Evolutionary conservation across 108 stramenopile species (phyloP), one percentile per base, ranked within the genome.

Genomic region (Cyclotella cryptica): DNA sequence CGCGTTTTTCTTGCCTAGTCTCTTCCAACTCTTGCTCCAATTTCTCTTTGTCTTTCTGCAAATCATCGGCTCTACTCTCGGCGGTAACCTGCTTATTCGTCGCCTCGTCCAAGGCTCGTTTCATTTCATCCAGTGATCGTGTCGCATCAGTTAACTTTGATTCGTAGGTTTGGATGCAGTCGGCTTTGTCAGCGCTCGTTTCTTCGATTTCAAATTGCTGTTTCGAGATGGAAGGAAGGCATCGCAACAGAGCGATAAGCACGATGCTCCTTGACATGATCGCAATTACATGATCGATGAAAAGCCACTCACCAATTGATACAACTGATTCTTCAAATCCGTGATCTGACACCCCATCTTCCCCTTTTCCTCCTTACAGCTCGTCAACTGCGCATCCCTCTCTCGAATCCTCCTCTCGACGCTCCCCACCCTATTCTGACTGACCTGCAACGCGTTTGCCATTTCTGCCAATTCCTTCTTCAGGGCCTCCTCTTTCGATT

Each of bases 251-350:
- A 24, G 45, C 46, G 43, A 24, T 15, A 4, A 49, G 10, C 10
- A 26, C 0, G 44, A 54, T 13, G 14, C n/a, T 19, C 13, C 29
- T 18, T 19, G 43, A 21, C 14, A 6, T 15, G 18, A 41, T 27
- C 28, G 3, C 8, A 57, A 42, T n/a, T 9, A 21, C 14, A 15
- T 6, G 29, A 40, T 10, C n/a, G n/a, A n/a, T n/a, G n/a, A n/a
- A n/a, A n/a, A n/a, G n/a, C n/a, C 5, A 74, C 80, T 64, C 55
- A 81, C 80, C 80, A 89, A 61, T 59, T 88, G 86, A 54, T 88
- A 87, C 49, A 93, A 73, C 75, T 93, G 90, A 72, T 86, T 85
- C 76, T 91, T 90, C 43, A 93, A 63, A 71, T 91, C 89, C 19
- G 83, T 71, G 71, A 90, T 91, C 74, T 83, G 72, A 49, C 88